Percentiles rank a stretch among this genome's conserved stretches.
phyloP scores from a whole-genome alignment of 1,284 basidiomycete genomes.

The Moniliophthora roreri region DNA sequence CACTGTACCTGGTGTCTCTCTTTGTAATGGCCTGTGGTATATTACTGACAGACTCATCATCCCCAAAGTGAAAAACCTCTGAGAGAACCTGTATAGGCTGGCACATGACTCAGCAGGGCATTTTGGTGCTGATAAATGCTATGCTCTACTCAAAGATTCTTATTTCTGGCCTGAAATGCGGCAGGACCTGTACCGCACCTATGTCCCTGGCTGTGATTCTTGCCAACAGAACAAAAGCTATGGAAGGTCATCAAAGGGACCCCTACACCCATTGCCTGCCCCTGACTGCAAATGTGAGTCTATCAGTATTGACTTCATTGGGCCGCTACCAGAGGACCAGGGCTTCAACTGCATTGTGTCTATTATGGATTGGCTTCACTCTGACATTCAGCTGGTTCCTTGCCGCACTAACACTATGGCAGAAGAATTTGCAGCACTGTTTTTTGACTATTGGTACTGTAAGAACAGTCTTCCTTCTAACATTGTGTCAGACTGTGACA shows the following conservation, averaged over 20 bases:
- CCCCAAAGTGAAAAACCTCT: slow-evolving; percentile 16
- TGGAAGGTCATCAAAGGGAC: slow-evolving; percentile 8
- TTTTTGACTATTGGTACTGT: slow-evolving; percentile 27
- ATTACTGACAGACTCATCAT: slow-evolving; percentile 23
- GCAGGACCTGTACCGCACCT: slow-evolving; percentile 20
- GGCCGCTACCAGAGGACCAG: slow-evolving; percentile 13
- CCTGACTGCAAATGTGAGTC: slow-evolving; percentile 17
- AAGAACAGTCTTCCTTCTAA: slow-evolving; percentile 12
- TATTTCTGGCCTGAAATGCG: slow-evolving; percentile 39
- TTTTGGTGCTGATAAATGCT: slow-evolving; percentile 23
- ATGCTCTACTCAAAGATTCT: slow-evolving; percentile 13
- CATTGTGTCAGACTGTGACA: slow-evolving; percentile 18
- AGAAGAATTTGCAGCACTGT: slow-evolving; percentile 23
- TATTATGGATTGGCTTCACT: slow-evolving; percentile 31
- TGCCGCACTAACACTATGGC: slow-evolving; percentile 22
- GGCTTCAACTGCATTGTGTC: slow-evolving; percentile 29
- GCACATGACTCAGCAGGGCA: slow-evolving; percentile 23
- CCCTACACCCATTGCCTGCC: slow-evolving; percentile 24
- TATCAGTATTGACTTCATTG: slow-evolving; percentile 24
- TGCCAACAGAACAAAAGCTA: slow-evolving; percentile 24
- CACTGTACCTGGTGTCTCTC: neutral
- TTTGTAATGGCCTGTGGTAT: neutral
- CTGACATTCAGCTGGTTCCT: slow-evolving; percentile 29
- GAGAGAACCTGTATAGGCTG: slow-evolving; percentile 22
- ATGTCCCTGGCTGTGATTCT: slow-evolving; percentile 24